Conservation (phyloP, 2,329 filamentous ascomycete genomes). For the Hymenoscyphus fructigenus region DNA sequence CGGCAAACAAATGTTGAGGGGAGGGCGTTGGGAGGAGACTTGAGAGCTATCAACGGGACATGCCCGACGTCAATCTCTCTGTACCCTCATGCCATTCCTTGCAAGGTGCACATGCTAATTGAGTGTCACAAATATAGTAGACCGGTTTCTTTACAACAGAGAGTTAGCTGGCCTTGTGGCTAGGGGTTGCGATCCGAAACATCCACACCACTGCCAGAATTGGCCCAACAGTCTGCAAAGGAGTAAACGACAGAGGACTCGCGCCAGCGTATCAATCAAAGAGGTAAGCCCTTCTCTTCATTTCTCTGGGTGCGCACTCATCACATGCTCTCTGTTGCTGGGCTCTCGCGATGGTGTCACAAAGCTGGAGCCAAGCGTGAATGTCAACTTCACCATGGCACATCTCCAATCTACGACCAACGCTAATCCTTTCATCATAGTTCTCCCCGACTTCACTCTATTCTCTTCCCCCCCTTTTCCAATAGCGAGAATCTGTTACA, state of each 20-base stretch:
- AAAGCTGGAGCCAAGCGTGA: conserved; percentile 5
- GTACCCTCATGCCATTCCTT: conserved; percentile 4
- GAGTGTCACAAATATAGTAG: conserved; percentile 17
- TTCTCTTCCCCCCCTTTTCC: background rate
- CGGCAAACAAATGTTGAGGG: conserved; percentile 3
- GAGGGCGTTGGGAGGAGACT: conserved; percentile 24
- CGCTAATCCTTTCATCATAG: conserved; percentile 5
- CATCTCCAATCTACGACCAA: background rate
- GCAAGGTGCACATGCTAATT: conserved; percentile 27
- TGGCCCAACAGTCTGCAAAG: conserved; percentile 23
- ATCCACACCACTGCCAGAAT: conserved; percentile 18
- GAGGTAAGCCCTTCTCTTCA: conserved; percentile 15
- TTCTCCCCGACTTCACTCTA: background rate
- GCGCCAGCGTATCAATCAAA: conserved; percentile 20
- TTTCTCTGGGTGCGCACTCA: background rate
- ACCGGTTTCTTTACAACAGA: conserved; percentile 20
- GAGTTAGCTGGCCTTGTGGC: conserved; percentile 24
- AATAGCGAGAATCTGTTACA: conserved; percentile 9
- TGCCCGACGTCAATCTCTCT: conserved; percentile 13
- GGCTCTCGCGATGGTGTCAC: conserved; percentile 4
- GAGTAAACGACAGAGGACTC: conserved; percentile 12
- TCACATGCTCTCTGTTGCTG: background rate
- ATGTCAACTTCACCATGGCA: background rate
- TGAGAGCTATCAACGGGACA: conserved; percentile 19
- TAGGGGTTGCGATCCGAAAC: conserved; percentile 25